phyloP scores from a whole-genome alignment of 306 rosid species.

The Quillaja saponaria region DNA sequence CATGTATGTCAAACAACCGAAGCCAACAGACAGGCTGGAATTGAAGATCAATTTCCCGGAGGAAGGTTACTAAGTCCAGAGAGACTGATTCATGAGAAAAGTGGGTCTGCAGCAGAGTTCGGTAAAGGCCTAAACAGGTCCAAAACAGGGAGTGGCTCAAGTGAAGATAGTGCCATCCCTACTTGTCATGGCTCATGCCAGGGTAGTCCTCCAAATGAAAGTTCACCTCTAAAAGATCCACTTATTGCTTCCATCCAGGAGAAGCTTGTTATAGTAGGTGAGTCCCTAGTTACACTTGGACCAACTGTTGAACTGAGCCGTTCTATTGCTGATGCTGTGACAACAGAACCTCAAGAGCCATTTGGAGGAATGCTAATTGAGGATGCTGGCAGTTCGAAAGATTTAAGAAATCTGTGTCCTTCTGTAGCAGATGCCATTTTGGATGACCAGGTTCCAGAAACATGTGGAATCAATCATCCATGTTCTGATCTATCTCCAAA shows the following conservation, averaged over 20 bases:
- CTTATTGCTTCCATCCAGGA: constrained; percentile 42
- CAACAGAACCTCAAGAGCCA: constrained; percentile 58
- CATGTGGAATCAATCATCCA: constrained; percentile 48
- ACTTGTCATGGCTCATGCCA: constrained; percentile 79
- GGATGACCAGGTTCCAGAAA: constrained; percentile 65
- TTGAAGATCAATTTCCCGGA: constrained; percentile 47
- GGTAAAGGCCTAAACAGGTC: constrained; percentile 41
- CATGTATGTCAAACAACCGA: constrained; percentile 39
- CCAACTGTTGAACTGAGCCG: constrained; percentile 30
- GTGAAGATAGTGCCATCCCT: constrained; percentile 71
- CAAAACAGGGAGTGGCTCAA: constrained; percentile 60
- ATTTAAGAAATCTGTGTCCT: constrained; percentile 78
- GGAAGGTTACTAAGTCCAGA: constrained; percentile 38
- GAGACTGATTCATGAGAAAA: constrained; percentile 39
- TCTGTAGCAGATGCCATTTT: constrained; percentile 55
- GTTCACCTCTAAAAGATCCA: constrained; percentile 39
- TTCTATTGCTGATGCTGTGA: constrained; percentile 32
- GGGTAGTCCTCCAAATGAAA: constrained; percentile 63
- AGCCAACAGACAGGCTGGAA: constrained; percentile 32
- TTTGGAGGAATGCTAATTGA: constrained; percentile 63
- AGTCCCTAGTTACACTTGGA: constrained; percentile 51
- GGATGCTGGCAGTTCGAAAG: constrained; percentile 80
- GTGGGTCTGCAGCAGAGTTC: constrained; percentile 25
- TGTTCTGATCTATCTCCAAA: constrained; percentile 45
- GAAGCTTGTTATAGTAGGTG: constrained; percentile 37